phyloP scores from a whole-genome alignment of 1,284 basidiomycete genomes.

The Ganoderma multipileum region DNA sequence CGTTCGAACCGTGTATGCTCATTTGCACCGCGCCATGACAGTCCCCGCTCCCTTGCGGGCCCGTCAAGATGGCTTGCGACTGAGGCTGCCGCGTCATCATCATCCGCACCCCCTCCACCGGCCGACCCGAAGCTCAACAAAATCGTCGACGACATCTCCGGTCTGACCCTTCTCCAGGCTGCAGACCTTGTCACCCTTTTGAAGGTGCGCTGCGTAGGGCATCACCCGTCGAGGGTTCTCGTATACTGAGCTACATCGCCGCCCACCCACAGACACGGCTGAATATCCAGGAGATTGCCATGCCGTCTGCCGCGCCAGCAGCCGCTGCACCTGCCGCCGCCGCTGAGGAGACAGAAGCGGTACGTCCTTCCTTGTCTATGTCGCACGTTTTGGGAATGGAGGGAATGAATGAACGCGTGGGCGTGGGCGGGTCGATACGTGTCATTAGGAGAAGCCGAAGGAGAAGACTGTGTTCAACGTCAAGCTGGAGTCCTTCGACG shows the following conservation, averaged over 20 bases:
- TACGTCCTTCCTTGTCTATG: conserved; percentile 42
- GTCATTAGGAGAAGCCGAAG: conserved; percentile 88
- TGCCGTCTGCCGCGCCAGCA: conserved; percentile 82
- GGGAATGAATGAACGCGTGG: not conserved
- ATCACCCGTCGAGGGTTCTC: not conserved
- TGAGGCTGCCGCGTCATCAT: conserved; percentile 53
- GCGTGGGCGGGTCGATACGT: not conserved
- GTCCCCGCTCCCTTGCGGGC: conserved; percentile 32
- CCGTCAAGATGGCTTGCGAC: conserved; percentile 45
- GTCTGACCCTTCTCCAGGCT: conserved; percentile 92
- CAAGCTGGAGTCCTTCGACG: conserved; percentile 92
- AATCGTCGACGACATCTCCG: conserved; percentile 95
- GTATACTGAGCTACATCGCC: not conserved
- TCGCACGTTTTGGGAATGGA: no score
- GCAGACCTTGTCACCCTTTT: conserved; percentile 94
- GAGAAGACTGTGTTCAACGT: conserved; percentile 99
- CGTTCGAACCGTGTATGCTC: not conserved
- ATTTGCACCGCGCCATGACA: not conserved
- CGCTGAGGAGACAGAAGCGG: conserved; percentile 70
- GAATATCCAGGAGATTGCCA: conserved; percentile 98
- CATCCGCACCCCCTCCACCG: conserved; percentile 48
- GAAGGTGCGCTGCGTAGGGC: conserved; percentile 67
- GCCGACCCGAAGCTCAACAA: conserved; percentile 78
- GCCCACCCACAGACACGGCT: conserved; percentile 72
- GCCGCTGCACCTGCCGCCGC: conserved; percentile 61